A percentile compares a stretch with the other conserved stretches of the same genome.
phyloP scores from a whole-genome alignment of 1,284 basidiomycete species.

The Moesziomyces sp. region DNA sequence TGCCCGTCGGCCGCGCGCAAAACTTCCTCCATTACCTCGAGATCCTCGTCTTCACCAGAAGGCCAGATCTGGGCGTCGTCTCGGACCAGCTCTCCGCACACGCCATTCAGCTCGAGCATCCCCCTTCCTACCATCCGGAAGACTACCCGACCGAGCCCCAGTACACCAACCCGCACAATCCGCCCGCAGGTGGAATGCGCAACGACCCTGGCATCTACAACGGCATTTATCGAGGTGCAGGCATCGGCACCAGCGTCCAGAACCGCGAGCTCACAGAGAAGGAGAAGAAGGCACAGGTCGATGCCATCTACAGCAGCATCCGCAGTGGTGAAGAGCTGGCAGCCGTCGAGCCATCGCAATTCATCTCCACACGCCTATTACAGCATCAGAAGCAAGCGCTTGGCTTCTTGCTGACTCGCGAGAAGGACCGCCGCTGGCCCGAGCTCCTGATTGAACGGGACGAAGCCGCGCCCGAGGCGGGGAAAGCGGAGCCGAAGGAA shows the following conservation, averaged over 20 bases:
- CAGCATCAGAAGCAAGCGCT: slow-evolving; percentile 98
- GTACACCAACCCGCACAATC: slow-evolving; percentile 84
- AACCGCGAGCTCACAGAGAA: slow-evolving; percentile 73
- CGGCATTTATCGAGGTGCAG: slow-evolving; percentile 69
- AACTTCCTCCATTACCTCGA: slow-evolving; percentile 78
- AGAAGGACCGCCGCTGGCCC: slow-evolving; percentile 69
- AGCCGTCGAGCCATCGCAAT: slow-evolving; percentile 81
- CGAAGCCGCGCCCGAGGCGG: neutral
- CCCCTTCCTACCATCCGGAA: slow-evolving; percentile 72
- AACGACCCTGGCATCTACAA: slow-evolving; percentile 18
- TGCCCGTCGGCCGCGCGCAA: slow-evolving; percentile 31
- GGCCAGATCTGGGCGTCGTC: slow-evolving; percentile 85
- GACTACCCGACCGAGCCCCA: slow-evolving; percentile 74
- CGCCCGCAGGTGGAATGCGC: slow-evolving; percentile 29
- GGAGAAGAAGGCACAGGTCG: slow-evolving; percentile 90
- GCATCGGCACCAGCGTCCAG: slow-evolving; percentile 40
- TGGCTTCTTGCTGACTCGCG: slow-evolving; percentile 93
- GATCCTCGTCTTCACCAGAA: slow-evolving; percentile 89
- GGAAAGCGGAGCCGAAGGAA: neutral
- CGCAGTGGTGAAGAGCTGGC: slow-evolving; percentile 85
- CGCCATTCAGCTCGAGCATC: slow-evolving; percentile 82
- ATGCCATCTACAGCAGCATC: slow-evolving; percentile 89
- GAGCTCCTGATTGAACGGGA: slow-evolving; percentile 43
- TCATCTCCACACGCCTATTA: slow-evolving; percentile 89
- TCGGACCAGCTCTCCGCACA: slow-evolving; percentile 78